Conservation (phyloP, 2,329 filamentous ascomycete genomes). For the Pyrenophora teres region DNA sequence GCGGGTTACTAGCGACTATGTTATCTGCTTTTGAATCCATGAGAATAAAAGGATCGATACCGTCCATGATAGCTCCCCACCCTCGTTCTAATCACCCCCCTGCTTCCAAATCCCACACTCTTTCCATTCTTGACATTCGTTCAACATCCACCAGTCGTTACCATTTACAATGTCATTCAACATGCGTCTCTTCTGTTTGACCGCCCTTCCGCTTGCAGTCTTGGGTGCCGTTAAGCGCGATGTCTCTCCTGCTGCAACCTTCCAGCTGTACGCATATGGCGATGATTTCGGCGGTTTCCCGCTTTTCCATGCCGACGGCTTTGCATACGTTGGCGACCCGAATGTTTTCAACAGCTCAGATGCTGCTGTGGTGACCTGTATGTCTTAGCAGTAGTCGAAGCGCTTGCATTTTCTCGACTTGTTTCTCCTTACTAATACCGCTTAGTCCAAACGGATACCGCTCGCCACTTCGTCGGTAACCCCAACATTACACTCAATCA, state of each 20-base stretch:
- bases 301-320: conserved; percentile 20
- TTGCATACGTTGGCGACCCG: background rate
- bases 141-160: background rate
- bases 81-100: no score
- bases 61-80: no score
- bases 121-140: background rate
- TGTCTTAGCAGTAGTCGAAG: background rate
- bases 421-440: background rate
- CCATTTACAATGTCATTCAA: background rate
- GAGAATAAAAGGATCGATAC: no score
- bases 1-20: no score
- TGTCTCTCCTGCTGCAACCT: background rate
- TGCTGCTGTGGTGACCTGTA: conserved; percentile 4
- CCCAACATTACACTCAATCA: background rate
- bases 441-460: background rate
- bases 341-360: background rate
- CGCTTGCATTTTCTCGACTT: no score
- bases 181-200: background rate
- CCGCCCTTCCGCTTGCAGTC: background rate
- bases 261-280: conserved; percentile 25
- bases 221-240: conserved; percentile 1
- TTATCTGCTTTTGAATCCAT: no score
- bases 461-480: background rate
- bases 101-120: background rate
- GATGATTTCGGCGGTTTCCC: conserved; percentile 17